These are phyloP conservation scores for Eleusine coracana DNA, from an alignment of 176 grass and related monocot genomes.

Conservation along the genomic window DNA sequence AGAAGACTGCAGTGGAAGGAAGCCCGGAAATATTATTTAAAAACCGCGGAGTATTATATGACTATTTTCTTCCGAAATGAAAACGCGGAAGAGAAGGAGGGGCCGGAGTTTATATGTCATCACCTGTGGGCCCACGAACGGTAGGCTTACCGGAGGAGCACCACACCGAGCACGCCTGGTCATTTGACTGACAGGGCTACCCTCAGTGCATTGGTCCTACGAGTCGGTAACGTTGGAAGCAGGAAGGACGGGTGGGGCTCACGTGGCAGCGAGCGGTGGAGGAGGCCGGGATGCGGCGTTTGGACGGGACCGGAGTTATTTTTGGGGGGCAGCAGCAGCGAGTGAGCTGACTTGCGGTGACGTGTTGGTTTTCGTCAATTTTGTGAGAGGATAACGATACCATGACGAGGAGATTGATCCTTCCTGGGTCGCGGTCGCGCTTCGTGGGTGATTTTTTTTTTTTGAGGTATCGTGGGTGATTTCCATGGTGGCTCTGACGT, in stretches of 20 bases:
- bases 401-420: not conserved
- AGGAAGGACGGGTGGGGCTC: not conserved
- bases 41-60: constrained; percentile 6
- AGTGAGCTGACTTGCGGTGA: constrained; percentile 1
- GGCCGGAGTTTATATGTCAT: not conserved
- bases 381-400: not conserved
- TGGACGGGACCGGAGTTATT: constrained; percentile 17
- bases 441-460: too few relatives aligned
- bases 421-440: too few relatives aligned
- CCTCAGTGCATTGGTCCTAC: fast-evolving
- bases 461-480: not conserved
- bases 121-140: not conserved
- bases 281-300: constrained; percentile 1
- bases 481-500: not conserved
- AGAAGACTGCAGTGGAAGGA: not conserved
- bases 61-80: constrained; percentile 1
- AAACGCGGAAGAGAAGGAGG: constrained; percentile 30
- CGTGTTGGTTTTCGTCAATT: constrained; percentile 1
- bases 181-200: not conserved
- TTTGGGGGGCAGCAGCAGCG: not conserved
- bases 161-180: not conserved
- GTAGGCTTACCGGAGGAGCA: constrained; percentile 14
- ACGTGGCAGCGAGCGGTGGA: not conserved
- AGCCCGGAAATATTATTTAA: not conserved
- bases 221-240: not conserved